These are phyloP conservation scores for Flaveria sonorensis DNA, from an alignment of 129 eudicot species.

Conservation along the genomic window DNA sequence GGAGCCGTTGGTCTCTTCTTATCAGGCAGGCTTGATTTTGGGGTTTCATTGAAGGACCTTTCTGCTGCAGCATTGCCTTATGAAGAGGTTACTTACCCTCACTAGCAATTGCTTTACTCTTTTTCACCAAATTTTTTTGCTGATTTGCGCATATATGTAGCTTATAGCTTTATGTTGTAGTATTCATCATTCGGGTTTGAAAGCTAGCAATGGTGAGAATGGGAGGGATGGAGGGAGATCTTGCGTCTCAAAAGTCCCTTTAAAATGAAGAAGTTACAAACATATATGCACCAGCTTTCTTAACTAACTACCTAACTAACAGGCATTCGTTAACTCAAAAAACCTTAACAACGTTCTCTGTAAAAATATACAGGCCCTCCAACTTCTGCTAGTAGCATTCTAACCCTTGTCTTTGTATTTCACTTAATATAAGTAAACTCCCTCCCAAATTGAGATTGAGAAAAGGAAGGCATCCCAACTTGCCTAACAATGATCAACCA, in stretches of 20 bases:
- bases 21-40: constrained; percentile 75
- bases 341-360: neutral
- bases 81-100: constrained; percentile 67
- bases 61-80: constrained; percentile 82
- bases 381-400: neutral
- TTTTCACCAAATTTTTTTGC: neutral
- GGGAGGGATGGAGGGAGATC: neutral
- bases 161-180: neutral
- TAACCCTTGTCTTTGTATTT: neutral
- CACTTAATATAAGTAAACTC: neutral
- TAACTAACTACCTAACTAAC: neutral
- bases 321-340: neutral
- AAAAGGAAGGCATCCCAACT: neutral
- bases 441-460: neutral
- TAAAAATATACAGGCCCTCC: neutral
- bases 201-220: neutral
- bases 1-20: constrained; percentile 85
- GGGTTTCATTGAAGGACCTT: constrained; percentile 87
- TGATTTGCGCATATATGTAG: neutral
- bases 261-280: neutral
- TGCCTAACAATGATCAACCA: neutral
- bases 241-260: neutral
- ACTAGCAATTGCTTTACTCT: neutral
- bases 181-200: neutral
- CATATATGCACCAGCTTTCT: neutral